Evolutionary conservation across 306 rosid species (phyloP).

Genomic region (Morella rubra): DNA sequence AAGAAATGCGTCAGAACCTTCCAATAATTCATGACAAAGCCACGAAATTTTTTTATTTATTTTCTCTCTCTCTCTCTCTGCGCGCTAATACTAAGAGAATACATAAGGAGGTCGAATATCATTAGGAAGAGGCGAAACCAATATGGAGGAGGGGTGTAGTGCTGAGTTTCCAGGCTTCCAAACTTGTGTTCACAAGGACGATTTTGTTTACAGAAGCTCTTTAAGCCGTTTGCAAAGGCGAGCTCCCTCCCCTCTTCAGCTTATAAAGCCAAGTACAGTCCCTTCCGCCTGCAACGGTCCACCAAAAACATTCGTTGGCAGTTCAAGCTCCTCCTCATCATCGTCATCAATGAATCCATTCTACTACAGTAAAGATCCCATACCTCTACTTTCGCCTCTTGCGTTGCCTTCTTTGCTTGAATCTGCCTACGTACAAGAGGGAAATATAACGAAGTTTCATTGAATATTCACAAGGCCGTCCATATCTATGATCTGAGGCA

Average conservation of each 20-base stretch:
- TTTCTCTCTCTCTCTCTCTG: constrained; percentile 3
- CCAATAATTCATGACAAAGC: not conserved
- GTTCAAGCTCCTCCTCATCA: constrained; percentile 32
- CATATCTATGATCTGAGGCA: not conserved
- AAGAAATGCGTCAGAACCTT: not conserved
- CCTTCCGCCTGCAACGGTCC: constrained; percentile 25
- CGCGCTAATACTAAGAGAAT: constrained; percentile 6
- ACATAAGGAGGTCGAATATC: constrained; percentile 16
- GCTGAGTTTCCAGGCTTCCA: constrained; percentile 73
- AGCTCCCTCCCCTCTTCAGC: constrained; percentile 71
- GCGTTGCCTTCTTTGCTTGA: constrained; percentile 48
- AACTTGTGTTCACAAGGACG: constrained; percentile 51
- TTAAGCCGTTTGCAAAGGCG: constrained; percentile 53
- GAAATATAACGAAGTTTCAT: constrained; percentile 40
- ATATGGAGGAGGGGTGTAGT: constrained; percentile 32
- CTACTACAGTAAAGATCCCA: constrained; percentile 53
- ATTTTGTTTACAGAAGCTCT: constrained; percentile 41
- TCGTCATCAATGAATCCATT: constrained; percentile 43
- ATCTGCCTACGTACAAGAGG: constrained; percentile 39
- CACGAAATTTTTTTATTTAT: not conserved
- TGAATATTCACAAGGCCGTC: constrained; percentile 22
- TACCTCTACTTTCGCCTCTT: constrained; percentile 71
- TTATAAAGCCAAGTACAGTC: constrained; percentile 30
- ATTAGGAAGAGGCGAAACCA: constrained; percentile 4
- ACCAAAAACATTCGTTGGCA: constrained; percentile 15